Base-by-base conservation (phyloP, 2,329 filamentous ascomycete genomes). In the Elsinoe necatrix region DNA sequence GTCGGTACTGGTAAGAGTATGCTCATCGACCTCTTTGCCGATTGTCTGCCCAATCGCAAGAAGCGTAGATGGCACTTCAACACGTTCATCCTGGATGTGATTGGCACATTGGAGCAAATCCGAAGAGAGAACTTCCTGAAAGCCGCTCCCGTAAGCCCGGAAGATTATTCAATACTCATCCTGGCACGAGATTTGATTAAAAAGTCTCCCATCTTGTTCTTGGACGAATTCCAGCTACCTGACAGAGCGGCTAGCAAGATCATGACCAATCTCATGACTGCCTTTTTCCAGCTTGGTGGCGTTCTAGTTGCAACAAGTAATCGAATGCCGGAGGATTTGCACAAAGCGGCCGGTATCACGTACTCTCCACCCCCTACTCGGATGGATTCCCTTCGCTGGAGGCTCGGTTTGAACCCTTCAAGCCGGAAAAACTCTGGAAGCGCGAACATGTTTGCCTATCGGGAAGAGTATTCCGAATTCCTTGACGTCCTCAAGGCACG, bases 1-100 rank as follows among this genome's bases (percentile, higher is more conserved):
- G 88, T 93, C 1, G 88, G 88, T 9, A 89, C 86, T 0, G 87
- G 88, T 12, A 93, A 93, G 68, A 87, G 83, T 4, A 90, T 93
- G 86, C 78, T 93, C n/a, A 77, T 91, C 12, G 87, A 92, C 64
- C 73, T 93, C 0, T 81, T 93, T n/a, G 86, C 86, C 12, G 84
- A 89, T 54, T 86, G 85, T 52, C 71, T 93, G 3, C 88, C 88
- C 1, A 89, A 82, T 14, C 74, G 77, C 43, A 84, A 83, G 64
- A 92, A 92, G 73, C 77, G 79, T 63, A 76, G 87, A 59, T 90
- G 85, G 83, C 88, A 92, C 66, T 93, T 90, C 71, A 89, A 89
- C 67, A 89, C 86, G 0, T 93, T 93, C 64, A 93, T 93, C 86
- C 75, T 92, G 7, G 84, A 91, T 62, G 83, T 82, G 0, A 77